Percentiles rank a stretch among this genome's conserved stretches.
These are phyloP conservation scores for Rhizopogon sp. DNA, from an alignment of 768 basidiomycete genomes.

Conservation along the genomic window DNA sequence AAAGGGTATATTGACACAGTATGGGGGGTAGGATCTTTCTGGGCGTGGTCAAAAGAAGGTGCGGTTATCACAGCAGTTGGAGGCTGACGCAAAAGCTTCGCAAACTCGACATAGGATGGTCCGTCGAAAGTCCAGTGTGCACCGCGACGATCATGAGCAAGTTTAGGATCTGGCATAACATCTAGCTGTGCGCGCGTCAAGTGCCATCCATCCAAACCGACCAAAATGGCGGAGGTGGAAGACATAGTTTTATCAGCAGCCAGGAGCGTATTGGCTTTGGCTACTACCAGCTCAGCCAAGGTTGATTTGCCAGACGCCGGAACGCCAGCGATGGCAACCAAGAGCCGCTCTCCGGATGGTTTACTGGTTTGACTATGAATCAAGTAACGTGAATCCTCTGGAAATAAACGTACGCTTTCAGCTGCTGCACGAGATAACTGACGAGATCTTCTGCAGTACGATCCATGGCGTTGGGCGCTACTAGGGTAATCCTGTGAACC, in stretches of 20 bases:
- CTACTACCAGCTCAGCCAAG: constrained; percentile 54
- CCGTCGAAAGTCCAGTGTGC: constrained; percentile 92
- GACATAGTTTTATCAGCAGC: constrained; percentile 6
- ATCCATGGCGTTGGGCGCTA: constrained; percentile 38
- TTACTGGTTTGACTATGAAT: background rate
- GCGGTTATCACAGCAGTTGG: constrained; percentile 43
- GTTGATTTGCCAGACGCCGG: constrained; percentile 92
- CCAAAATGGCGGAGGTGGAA: constrained; percentile 46
- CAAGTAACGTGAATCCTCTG: constrained; percentile 13
- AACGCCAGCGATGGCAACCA: constrained; percentile 72
- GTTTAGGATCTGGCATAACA: constrained; percentile 64
- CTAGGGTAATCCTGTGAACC: background rate
- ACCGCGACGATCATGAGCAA: constrained; percentile 78
- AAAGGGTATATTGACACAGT: constrained; percentile 50
- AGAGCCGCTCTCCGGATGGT: constrained; percentile 34
- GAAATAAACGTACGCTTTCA: constrained; percentile 31
- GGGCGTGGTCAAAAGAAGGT: constrained; percentile 81
- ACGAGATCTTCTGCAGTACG: constrained; percentile 35
- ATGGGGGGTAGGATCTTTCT: constrained; percentile 77
- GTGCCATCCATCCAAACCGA: constrained; percentile 94
- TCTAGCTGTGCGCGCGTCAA: constrained; percentile 78
- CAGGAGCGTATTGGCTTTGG: constrained; percentile 45
- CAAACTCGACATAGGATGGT: constrained; percentile 62
- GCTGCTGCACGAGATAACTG: constrained; percentile 28
- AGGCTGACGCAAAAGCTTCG: constrained; percentile 47